Evolutionary conservation across 345 rosid species (phyloP), one percentile per base, ranked within the genome.

Genomic region (Ceriops decandra): DNA sequence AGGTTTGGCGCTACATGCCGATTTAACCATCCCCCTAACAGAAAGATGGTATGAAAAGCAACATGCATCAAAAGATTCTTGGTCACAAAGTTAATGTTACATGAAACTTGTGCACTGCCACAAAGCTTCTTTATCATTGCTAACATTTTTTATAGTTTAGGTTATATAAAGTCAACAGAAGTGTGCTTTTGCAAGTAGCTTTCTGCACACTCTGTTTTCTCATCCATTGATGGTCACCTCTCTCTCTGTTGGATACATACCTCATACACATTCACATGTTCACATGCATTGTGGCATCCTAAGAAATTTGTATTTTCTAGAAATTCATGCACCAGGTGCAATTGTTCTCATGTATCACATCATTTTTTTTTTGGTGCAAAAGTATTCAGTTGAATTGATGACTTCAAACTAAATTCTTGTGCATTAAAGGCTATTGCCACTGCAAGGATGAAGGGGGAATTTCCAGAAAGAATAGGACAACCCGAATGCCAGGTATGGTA

Each of bases 381-480:
- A 42, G 16, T 42, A 11, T 13, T 42, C 49, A 42, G 1, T 16
- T 69, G 68, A 49, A 32, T 64, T 68, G 53, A 72, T 58, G 52
- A 64, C 67, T 72, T 79, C 32, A 76, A 65, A 15, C 63, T 64
- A 74, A 63, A 47, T 57, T 69, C 28, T 52, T 58, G 79, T 57
- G 20, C 66, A 33, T 77, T 80, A 52, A 80, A 95, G 99, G 99
- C 95, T 67, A 87, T 95, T 74, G 98, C 96, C 28, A 84, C 89
- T 64, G 97, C 93, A 70, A 83, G 95, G 80, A 86, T 92, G 88
- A 87, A 84, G 72, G 99, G 98, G 72, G 99, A 95, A 69, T 92
- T 82, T 73, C 99, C 99, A 62, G 99, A 95, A 80, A 88, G 99
- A 76, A 68, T 82, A 28, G 98, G 97, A 70, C 98, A 92, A 65